Percentiles rank a stretch among this genome's conserved stretches.
phyloP scores from a whole-genome alignment of 305 asterid species.

The Solanum hybrid region DNA sequence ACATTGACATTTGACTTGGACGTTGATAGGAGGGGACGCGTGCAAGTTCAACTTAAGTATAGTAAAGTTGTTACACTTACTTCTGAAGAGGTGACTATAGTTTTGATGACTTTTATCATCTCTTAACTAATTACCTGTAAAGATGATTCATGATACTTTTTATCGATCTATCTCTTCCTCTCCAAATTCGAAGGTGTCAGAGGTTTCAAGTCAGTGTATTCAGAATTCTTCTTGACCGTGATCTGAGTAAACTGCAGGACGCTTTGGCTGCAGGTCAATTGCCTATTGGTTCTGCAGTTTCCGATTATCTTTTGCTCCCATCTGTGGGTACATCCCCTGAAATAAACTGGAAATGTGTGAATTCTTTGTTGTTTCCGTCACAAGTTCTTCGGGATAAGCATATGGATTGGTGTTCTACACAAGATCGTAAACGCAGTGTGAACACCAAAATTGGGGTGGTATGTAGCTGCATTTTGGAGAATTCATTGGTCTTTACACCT shows the following conservation, averaged over 20 bases:
- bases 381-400: constrained; percentile 11
- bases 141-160: not conserved
- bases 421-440: constrained; percentile 15
- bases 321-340: constrained; percentile 7
- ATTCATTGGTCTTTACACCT: constrained; percentile 59
- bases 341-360: constrained; percentile 48
- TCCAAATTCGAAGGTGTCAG: constrained; percentile 47
- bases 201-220: constrained; percentile 46
- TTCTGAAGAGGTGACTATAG: constrained; percentile 32
- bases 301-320: constrained; percentile 67
- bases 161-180: not conserved
- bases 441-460: constrained; percentile 41
- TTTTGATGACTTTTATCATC: not conserved
- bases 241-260: constrained; percentile 24
- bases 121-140: not conserved
- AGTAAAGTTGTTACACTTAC: constrained; percentile 22
- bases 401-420: constrained; percentile 3
- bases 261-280: constrained; percentile 8
- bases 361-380: constrained; percentile 16
- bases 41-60: constrained; percentile 18
- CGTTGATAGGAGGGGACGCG: constrained; percentile 31
- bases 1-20: constrained; percentile 31
- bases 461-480: constrained; percentile 49
- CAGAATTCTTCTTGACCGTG: constrained; percentile 39
- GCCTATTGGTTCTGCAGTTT: constrained; percentile 12